These are phyloP conservation scores for Cladophialophora immunda DNA, from an alignment of 2,329 filamentous ascomycete species.

Conservation along the genomic window DNA sequence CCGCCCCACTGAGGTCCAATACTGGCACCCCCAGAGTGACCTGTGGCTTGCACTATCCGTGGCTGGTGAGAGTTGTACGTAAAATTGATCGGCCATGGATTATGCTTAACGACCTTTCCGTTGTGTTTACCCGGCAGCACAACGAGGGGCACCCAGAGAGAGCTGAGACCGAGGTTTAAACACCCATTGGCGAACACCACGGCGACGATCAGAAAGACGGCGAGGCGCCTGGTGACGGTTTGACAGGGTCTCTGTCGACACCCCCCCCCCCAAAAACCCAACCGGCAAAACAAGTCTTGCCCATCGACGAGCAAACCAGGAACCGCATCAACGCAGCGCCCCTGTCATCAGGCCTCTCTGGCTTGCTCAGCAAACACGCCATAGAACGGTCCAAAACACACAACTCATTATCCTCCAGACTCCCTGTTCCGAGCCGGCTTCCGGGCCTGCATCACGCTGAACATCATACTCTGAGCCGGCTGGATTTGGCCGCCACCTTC, in stretches of 20 bases:
- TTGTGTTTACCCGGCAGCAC: conserved; percentile 9
- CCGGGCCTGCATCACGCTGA: background rate
- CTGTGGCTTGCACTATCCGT: background rate
- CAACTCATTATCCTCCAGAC: background rate
- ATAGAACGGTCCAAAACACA: background rate
- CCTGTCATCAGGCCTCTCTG: background rate
- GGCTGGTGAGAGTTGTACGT: conserved; percentile 17
- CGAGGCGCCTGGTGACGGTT: too few species aligned
- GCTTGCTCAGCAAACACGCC: background rate
- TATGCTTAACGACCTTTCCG: conserved; percentile 14
- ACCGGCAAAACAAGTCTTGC: too few species aligned
- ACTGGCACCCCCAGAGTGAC: background rate
- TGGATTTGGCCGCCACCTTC: background rate
- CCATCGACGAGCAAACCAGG: background rate
- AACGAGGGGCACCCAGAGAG: background rate
- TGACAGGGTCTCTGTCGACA: too few species aligned
- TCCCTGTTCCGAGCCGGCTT: background rate
- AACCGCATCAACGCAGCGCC: background rate
- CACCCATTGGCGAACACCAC: background rate
- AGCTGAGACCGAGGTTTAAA: background rate
- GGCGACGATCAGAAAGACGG: too few species aligned
- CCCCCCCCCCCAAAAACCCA: too few species aligned
- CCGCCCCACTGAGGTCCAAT: background rate
- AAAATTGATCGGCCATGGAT: background rate
- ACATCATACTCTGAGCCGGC: background rate